Evolutionary conservation across 768 basidiomycete species (phyloP).

Genomic region (Suillus fuscotomentosus): DNA sequence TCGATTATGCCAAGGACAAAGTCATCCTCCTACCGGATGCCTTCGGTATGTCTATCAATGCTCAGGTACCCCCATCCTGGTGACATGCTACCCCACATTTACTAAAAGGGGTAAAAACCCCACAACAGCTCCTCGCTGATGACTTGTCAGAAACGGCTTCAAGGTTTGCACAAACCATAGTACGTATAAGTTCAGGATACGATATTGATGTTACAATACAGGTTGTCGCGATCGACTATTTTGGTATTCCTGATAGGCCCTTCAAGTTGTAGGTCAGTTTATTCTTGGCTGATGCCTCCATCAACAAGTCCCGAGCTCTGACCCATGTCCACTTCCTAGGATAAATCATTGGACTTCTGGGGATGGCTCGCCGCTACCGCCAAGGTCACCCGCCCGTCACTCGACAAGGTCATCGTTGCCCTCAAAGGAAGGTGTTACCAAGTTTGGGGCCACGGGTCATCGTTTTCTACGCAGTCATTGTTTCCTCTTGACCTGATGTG

Average conservation of each 20-base stretch:
- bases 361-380: constrained; percentile 39
- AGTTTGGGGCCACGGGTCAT: constrained; percentile 41
- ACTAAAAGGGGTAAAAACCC: background rate
- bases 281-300: background rate
- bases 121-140: constrained; percentile 30
- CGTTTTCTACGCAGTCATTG: constrained; percentile 26
- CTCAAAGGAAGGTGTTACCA: constrained; percentile 38
- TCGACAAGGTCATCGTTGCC: constrained; percentile 37
- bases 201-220: constrained; percentile 1
- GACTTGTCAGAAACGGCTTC: constrained; percentile 41
- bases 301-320: background rate
- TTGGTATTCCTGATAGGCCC: constrained; percentile 26
- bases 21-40: constrained; percentile 51
- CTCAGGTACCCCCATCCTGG: constrained; percentile 30
- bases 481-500: background rate
- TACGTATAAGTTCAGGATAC: background rate
- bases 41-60: constrained; percentile 50
- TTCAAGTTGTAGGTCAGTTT: constrained; percentile 8
- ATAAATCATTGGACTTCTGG: constrained; percentile 36
- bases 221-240: constrained; percentile 35
- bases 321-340: background rate
- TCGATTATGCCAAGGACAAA: constrained; percentile 52
- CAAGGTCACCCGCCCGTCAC: constrained; percentile 30
- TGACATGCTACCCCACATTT: background rate
- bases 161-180: constrained; percentile 14